Evolutionary conservation across 1,284 basidiomycete genomes (phyloP).

Genomic region (Chalciporus sp.): DNA sequence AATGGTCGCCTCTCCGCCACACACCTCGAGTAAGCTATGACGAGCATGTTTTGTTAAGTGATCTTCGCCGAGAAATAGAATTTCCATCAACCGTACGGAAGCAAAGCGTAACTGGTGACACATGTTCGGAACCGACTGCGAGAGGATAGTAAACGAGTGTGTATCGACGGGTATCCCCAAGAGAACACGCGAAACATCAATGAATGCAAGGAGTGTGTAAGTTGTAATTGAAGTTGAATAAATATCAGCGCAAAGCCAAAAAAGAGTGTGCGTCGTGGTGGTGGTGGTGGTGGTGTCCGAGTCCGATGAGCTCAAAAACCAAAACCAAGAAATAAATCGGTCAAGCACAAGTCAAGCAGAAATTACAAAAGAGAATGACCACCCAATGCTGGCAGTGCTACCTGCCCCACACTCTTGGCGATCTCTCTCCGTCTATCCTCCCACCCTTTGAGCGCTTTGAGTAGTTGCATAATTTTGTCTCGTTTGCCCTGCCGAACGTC

Average conservation of each 20-base stretch:
- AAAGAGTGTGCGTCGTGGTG: constrained; percentile 22
- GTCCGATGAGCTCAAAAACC: constrained; percentile 7
- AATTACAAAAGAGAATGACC: constrained; percentile 9
- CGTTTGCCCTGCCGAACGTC: constrained; percentile 81
- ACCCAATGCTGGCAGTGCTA: constrained; percentile 26
- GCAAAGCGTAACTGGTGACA: constrained; percentile 13
- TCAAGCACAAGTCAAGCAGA: neutral
- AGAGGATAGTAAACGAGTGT: neutral
- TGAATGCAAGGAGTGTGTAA: neutral
- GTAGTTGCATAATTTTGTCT: constrained; percentile 76
- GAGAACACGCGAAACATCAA: constrained; percentile 1
- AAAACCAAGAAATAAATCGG: neutral
- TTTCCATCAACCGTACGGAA: constrained; percentile 5
- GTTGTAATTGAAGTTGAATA: constrained; percentile 4
- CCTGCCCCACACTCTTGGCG: constrained; percentile 53
- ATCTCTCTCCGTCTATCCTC: constrained; percentile 69
- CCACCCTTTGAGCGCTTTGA: constrained; percentile 77
- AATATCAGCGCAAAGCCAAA: constrained; percentile 1
- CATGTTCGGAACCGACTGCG: neutral
- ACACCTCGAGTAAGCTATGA: constrained; percentile 25
- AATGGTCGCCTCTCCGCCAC: constrained; percentile 34
- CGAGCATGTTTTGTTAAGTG: neutral
- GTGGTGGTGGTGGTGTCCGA: constrained; percentile 12
- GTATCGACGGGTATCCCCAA: constrained; percentile 8
- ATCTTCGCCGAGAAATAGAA: constrained; percentile 3